Base-by-base conservation (phyloP, 1,284 basidiomycete species). In the Ustilago lituana region DNA sequence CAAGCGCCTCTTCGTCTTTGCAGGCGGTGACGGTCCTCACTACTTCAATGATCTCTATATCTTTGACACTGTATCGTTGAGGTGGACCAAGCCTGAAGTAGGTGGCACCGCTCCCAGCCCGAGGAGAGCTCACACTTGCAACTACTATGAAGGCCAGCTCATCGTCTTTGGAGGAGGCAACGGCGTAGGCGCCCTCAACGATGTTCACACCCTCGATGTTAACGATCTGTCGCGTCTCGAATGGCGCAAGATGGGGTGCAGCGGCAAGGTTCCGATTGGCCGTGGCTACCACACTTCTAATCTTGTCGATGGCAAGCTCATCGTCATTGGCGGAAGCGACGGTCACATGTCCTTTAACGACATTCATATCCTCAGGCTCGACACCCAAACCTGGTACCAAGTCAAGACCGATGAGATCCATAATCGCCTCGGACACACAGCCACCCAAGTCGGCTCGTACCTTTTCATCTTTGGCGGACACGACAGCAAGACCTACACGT, bases 131-230 rank as follows among this genome's bases (percentile, higher is more conserved):
- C 93, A 96, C 82, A 92, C 92, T 0, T 88, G 91, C 2, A 91
- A 93, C 22, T 84, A 89, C 29, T 89, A 92, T 78, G 85, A 86
- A 38, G 86, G 87, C 53, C 89, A 88, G 76, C 86, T 96, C 0
- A 91, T 91, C 85, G 84, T 96, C 3, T 96, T 96, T 78, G 93
- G 93, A 4, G 93, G 94, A 19, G 94, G 93, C 3, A 94, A 94
- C 64, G 93, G 93, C 0, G 86, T 90, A 82, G 88, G 88, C 17
- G 93, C 93, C 1, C 85, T 96, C 62, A 93, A 93, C 77, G 93
- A 96, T 80, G 85, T 95, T 7, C 94, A 93, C 92, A 88, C 89
- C 15, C 85, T 95, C 14, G 92, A 94, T 64, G 87, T 91, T 1
- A 80, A 82, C n/a, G 84, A 49, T 77, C 83, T n/a, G 83, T 85